Evolutionary conservation across 202 grass and related monocot species (phyloP), one percentile per base, ranked within the genome.

Genomic region (Cymbopogon flexuosus): DNA sequence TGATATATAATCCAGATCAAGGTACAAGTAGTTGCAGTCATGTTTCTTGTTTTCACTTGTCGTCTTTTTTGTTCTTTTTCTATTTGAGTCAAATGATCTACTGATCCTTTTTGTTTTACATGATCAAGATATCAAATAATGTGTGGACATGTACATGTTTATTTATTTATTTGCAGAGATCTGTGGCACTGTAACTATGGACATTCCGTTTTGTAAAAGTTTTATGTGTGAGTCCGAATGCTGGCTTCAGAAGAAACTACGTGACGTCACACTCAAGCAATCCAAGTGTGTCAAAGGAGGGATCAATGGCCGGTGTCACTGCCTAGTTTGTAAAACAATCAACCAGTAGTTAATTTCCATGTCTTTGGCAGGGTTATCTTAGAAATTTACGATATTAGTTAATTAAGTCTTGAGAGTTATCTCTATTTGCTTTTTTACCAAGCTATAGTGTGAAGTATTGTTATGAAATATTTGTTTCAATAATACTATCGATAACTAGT

Each of bases 211-310:
- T 60, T 77, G 74, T 12, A 77, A 77, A 14, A 1, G 24, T 1
- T 77, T 39, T 58, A 31, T 42, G 3, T 77, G 74, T 59, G 27
- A 76, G 57, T 29, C 74, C 6, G 75, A 64, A 60, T 77, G 75
- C 40, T 77, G 75, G 75, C 59, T 78, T 35, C 39, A 77, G 60
- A 45, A 18, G 14, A 31, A 46, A 49, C 40, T n/a, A 4, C 23
- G 16, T 33, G 24, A 4, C 1, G 11, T 29, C 33, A 6, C 3
- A 19, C 57, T 77, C 58, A 19, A 5, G 4, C 8, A 77, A 2
- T 29, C 33, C 41, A 21, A 22, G 60, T 78, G 75, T 9, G 47
- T 3, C 10, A 65, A 78, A 78, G 75, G 75, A 78, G 75, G 75
- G 41, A 14, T 78, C 39, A 47, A 21, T 8, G 75, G 73, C 39